Percentiles rank a stretch among this genome's conserved stretches.
Evolutionary conservation across 345 rosid species (phyloP).

Genomic region (Eutrema heterophyllum): DNA sequence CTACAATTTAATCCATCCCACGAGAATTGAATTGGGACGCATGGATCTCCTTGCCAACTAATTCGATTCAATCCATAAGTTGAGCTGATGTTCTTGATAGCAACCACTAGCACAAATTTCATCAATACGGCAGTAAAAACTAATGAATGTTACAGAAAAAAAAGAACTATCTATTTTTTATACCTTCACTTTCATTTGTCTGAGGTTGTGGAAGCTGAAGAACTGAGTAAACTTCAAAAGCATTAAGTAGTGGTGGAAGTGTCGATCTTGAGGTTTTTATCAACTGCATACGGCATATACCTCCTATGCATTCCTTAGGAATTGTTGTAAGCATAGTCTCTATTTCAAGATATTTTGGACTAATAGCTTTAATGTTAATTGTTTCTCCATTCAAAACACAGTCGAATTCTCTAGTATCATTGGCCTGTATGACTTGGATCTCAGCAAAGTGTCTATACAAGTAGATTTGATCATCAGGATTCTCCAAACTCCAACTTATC

Average conservation of each 20-base stretch:
- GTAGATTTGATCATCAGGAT: slow-evolving; percentile 21
- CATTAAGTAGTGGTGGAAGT: slow-evolving; percentile 26
- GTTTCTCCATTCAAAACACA: slow-evolving; percentile 16
- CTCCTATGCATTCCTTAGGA: slow-evolving; percentile 1
- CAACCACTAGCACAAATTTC: slow-evolving; percentile 29
- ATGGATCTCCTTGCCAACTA: slow-evolving; percentile 67
- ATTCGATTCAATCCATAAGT: slow-evolving; percentile 28
- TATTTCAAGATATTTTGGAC: slow-evolving; percentile 14
- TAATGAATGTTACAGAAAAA: background rate
- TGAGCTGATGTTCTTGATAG: slow-evolving; percentile 33
- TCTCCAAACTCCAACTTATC: background rate
- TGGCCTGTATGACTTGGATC: slow-evolving; percentile 5
- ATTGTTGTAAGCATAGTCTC: background rate
- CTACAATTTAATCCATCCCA: slow-evolving; percentile 49
- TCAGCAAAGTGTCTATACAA: slow-evolving; percentile 11
- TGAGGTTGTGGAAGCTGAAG: slow-evolving; percentile 1
- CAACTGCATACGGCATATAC: slow-evolving; percentile 6
- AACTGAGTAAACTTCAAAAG: slow-evolving; percentile 17
- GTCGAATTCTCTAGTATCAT: slow-evolving; percentile 27
- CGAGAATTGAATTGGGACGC: slow-evolving; percentile 32
- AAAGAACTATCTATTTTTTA: background rate
- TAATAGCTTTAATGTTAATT: background rate
- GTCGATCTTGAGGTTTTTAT: slow-evolving; percentile 13
- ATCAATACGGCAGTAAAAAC: background rate
- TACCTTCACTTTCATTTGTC: slow-evolving; percentile 19